Evolutionary conservation across 306 rosid species (phyloP).

Genomic region (Crotalaria pallida): DNA sequence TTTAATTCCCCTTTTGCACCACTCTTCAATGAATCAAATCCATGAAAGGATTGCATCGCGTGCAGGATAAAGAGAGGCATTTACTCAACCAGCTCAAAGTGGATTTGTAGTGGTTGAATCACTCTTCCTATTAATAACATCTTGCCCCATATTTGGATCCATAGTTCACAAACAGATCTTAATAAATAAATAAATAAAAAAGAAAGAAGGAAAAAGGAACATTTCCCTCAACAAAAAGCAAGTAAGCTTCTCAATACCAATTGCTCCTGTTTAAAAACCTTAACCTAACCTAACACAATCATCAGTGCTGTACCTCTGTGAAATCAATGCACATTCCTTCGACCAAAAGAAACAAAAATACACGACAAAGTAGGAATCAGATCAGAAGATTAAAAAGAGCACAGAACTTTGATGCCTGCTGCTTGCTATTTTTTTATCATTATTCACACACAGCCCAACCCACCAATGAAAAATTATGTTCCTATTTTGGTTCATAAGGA

Average conservation of each 20-base stretch:
- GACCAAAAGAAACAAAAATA: slow-evolving; percentile 45
- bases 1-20: background rate
- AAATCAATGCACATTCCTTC: slow-evolving; percentile 71
- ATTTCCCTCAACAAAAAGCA: slow-evolving; percentile 13
- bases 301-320: slow-evolving; percentile 31
- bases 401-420: background rate
- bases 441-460: slow-evolving; percentile 22
- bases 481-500: background rate
- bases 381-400: slow-evolving; percentile 34
- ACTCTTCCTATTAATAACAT: slow-evolving; percentile 19
- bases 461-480: background rate
- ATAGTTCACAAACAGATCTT: slow-evolving; percentile 28
- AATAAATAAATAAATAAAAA: background rate
- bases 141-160: slow-evolving; percentile 13
- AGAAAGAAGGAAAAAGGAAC: background rate
- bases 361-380: slow-evolving; percentile 53
- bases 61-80: slow-evolving; percentile 23
- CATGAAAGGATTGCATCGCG: slow-evolving; percentile 29
- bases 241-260: slow-evolving; percentile 22
- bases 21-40: slow-evolving; percentile 43
- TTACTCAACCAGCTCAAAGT: slow-evolving; percentile 15
- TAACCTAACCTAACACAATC: slow-evolving; percentile 29
- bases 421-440: slow-evolving; percentile 16
- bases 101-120: slow-evolving; percentile 27
- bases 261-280: slow-evolving; percentile 20